Evolutionary conservation across 1,284 basidiomycete genomes (phyloP), one percentile per base, ranked within the genome.

Genomic region (Pseudozyma thailandica): DNA sequence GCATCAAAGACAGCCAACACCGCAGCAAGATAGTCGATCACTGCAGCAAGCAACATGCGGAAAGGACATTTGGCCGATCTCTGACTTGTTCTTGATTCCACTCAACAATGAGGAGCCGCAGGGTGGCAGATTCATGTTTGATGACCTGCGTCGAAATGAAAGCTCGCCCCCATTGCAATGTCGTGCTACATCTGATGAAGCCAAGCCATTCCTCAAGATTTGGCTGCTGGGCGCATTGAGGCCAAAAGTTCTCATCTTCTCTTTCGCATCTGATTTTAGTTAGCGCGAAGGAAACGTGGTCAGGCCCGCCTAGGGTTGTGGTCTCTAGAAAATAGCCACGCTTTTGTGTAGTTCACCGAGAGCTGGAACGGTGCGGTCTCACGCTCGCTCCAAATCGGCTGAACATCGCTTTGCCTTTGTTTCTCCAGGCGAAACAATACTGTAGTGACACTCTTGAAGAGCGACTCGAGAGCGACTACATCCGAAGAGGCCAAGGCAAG

Each of bases 31-130:
- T 20, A 43, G 55, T 64, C 62, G 62, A 64, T 50, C 50, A 54
- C 55, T 64, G 62, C 62, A 58, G 62, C 55, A 47, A 43, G 46
- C 50, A 54, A 25, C 31, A 57, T 50, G 48, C 43, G 44, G 42
- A 44, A 45, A n/a, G n/a, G n/a, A n/a, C 27, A 20, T 6, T 25
- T 25, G 9, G 31, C 27, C 28, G 16, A 42, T 33, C 28, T 50
- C 42, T 64, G 54, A 64, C 57, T 64, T 54, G 61, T 12, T 30
- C 8, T 7, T 16, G 20, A 33, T 27, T 28, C 3, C 26, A n/a
- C 20, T 16, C 39, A 39, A 16, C 25, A n/a, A 26, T 21, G 25
- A 50, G 16, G 35, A 27, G 48, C 37, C 18, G 31, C 42, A 27
- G 13, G 16, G 27, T n/a, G n/a, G n/a, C n/a, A n/a, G n/a, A n/a